Evolutionary conservation across 352 stramenopile species (phyloP), one percentile per base, ranked within the genome.

Genomic region (Aphanomyces stellatus): DNA sequence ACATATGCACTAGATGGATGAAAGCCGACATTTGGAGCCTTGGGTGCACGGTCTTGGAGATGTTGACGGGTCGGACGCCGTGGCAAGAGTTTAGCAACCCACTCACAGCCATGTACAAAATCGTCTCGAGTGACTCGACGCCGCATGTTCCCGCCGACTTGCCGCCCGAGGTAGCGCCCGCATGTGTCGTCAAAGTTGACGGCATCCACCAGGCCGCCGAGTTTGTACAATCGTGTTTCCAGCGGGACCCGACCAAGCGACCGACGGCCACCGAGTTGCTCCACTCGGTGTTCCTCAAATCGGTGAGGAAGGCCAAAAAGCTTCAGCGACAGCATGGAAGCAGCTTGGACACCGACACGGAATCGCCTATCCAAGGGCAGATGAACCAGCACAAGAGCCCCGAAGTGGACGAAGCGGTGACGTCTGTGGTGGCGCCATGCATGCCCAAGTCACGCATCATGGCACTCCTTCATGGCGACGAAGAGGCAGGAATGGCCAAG

Each of bases 11-110:
- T 46, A 76, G 81, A 22, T 96, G 90, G 90, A 87, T 92, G 62
- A 81, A 87, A 53, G 91, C 91, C 15, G 93, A 98, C 43, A 81
- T 98, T 10, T 98, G 93, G 93, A 96, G 87, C 70, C 71, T 98
- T 4, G 93, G 93, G 6, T 98, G 92, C 70, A 88, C 88, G 1
- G 71, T 97, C 15, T 76, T 98, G 35, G 92, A 98, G 74, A 98
- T 98, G 92, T 71, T 97, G 41, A 98, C 91, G 17, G 91, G 87
- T 15, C 72, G 88, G 28, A 80, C 85, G n/a, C 93, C 91, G 5
- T 98, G 87, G 84, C 75, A 86, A 51, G 72, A 97, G 65, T 94
- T 88, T 62, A 88, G 79, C 62, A 96, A 96, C 63, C 85, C 89
- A 13, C 73, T 96, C n/a, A 85, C 89, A 3, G 88, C 89, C 19